Conservation (phyloP, 805 yeast genomes). For the Metschnikowia cerradonensis region DNA sequence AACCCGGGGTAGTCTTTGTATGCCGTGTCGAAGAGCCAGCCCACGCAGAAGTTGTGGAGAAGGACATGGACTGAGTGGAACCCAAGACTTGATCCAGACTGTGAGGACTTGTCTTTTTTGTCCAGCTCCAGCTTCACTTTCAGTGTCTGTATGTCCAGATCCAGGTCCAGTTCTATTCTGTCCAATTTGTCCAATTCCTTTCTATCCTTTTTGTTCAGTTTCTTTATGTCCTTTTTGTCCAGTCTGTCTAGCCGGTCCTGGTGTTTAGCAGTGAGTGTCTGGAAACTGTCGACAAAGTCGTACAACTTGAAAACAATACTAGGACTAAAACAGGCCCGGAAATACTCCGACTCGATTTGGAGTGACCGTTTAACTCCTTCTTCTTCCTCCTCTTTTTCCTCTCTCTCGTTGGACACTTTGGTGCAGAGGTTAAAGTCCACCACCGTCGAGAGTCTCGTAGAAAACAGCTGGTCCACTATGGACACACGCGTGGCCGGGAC, state of each 20-base stretch:
- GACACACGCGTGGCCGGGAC: constrained; percentile 43
- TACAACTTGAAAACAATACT: constrained; percentile 40
- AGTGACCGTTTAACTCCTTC: constrained; percentile 36
- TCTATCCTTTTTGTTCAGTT: too few species aligned
- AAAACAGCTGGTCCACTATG: constrained; percentile 37
- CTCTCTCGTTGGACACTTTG: constrained; percentile 35
- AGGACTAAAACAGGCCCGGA: constrained; percentile 57
- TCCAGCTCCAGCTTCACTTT: not conserved
- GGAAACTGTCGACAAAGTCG: constrained; percentile 26
- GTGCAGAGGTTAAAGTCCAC: constrained; percentile 44
- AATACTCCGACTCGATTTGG: constrained; percentile 55
- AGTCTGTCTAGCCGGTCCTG: not conserved
- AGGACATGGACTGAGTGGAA: constrained; percentile 49
- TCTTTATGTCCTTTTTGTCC: too few species aligned
- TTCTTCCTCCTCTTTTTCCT: constrained; percentile 14
- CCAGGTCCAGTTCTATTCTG: not conserved
- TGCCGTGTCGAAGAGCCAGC: constrained; percentile 65
- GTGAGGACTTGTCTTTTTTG: not conserved
- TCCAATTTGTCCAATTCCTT: not conserved
- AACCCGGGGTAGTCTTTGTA: constrained; percentile 58
- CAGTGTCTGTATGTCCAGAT: too few species aligned
- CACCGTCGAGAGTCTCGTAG: constrained; percentile 38
- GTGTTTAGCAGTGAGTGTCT: not conserved
- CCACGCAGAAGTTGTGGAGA: constrained; percentile 65
- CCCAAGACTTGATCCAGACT: not conserved